Percentiles rank a stretch among this genome's conserved stretches.
These are phyloP conservation scores for Rosa persica DNA, from an alignment of 306 rosid species.

Conservation along the genomic window DNA sequence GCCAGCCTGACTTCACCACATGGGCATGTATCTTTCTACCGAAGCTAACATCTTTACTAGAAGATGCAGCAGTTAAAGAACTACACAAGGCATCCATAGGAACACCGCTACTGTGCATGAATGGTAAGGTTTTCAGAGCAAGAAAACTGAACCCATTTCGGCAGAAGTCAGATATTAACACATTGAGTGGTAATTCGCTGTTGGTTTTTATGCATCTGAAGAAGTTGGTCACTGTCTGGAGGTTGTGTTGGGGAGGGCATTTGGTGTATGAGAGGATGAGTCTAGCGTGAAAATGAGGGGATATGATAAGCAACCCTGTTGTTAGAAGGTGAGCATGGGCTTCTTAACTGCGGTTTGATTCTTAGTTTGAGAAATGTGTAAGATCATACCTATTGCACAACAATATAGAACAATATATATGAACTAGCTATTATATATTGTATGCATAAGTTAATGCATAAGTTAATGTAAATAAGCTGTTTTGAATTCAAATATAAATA, in stretches of 20 bases:
- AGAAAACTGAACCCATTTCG: slow-evolving; percentile 47
- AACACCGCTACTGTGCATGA: slow-evolving; percentile 54
- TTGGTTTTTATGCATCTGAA: slow-evolving; percentile 56
- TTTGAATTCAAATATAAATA: too few species aligned
- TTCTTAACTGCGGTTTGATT: slow-evolving; percentile 45
- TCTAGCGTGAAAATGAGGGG: slow-evolving; percentile 40
- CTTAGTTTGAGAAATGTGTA: slow-evolving; percentile 17
- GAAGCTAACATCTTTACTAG: slow-evolving; percentile 35
- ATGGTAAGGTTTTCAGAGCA: slow-evolving; percentile 51
- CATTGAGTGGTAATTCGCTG: slow-evolving; percentile 48
- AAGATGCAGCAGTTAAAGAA: slow-evolving; percentile 56
- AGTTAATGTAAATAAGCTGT: too few species aligned
- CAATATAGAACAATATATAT: too few species aligned
- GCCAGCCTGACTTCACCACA: slow-evolving; percentile 61
- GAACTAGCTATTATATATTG: too few species aligned
- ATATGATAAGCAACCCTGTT: slow-evolving; percentile 42
- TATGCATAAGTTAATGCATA: too few species aligned
- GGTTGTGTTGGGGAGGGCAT: slow-evolving; percentile 26
- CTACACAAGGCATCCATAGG: slow-evolving; percentile 64
- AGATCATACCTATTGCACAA: too few species aligned
- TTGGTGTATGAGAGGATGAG: slow-evolving; percentile 45
- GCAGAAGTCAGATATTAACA: slow-evolving; percentile 43
- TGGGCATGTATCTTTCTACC: slow-evolving; percentile 57
- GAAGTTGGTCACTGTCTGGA: slow-evolving; percentile 33
- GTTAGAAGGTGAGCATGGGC: slow-evolving; percentile 55